phyloP scores from a whole-genome alignment of 345 rosid genomes.

The Carallia brachiata region DNA sequence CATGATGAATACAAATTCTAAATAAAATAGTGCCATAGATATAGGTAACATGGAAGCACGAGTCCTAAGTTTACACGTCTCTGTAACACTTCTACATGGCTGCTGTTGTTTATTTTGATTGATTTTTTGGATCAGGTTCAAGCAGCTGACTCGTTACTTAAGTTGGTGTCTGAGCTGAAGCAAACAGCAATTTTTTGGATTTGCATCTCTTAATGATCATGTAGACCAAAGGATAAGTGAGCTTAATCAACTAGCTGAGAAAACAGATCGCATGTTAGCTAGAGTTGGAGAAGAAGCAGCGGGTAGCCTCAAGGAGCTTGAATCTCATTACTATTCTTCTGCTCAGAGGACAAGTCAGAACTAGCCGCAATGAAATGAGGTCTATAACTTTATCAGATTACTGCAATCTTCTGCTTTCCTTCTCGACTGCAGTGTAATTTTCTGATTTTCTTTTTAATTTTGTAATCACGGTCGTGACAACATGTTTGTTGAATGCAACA shows the following conservation, averaged over 20 bases:
- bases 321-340: constrained; percentile 80
- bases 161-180: constrained; percentile 84
- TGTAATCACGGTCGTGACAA: too few species aligned
- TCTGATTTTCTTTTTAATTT: too few species aligned
- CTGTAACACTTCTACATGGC: too few species aligned
- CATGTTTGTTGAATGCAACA: too few species aligned
- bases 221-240: constrained; percentile 72
- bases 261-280: constrained; percentile 60
- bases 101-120: too few species aligned
- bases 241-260: constrained; percentile 62
- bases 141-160: constrained; percentile 85
- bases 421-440: too few species aligned
- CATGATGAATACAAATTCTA: too few species aligned
- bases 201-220: constrained; percentile 85
- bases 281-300: constrained; percentile 82
- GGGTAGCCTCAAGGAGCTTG: constrained; percentile 79
- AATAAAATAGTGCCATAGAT: too few species aligned
- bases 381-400: background rate
- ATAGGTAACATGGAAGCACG: too few species aligned
- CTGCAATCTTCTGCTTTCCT: too few species aligned
- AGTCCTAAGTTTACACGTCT: too few species aligned
- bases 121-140: constrained; percentile 55
- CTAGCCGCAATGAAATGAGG: background rate
- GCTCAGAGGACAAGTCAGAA: constrained; percentile 33
- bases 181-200: constrained; percentile 91